A percentile compares a stretch with the other conserved stretches of the same genome.
Conservation (phyloP, 1,284 basidiomycete genomes). For the Boletus hoseneyae region DNA sequence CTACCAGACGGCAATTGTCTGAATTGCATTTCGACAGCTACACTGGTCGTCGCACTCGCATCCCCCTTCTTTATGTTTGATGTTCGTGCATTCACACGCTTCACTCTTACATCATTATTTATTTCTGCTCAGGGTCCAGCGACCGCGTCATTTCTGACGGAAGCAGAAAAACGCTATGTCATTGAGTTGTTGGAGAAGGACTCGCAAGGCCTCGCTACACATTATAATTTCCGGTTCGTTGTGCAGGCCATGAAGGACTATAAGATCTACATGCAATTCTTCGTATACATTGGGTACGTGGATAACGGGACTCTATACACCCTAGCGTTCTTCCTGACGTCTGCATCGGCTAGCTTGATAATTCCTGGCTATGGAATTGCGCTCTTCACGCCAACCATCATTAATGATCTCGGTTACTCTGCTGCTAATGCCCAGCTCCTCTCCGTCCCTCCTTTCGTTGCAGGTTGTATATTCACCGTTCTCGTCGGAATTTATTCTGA, state of each 20-base stretch:
- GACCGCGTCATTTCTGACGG: constrained; percentile 40
- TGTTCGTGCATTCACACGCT: constrained; percentile 17
- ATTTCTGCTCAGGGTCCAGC: constrained; percentile 36
- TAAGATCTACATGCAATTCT: constrained; percentile 41
- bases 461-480: constrained; percentile 39
- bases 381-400: constrained; percentile 52
- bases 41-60: constrained; percentile 35
- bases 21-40: constrained; percentile 17
- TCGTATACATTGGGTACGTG: constrained; percentile 40
- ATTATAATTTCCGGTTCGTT: constrained; percentile 34
- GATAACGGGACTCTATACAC: background rate
- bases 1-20: background rate
- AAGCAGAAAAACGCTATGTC: constrained; percentile 33
- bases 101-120: background rate
- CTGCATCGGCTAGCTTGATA: constrained; percentile 32
- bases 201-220: constrained; percentile 22
- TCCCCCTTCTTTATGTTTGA: constrained; percentile 43
- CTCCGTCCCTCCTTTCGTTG: constrained; percentile 46
- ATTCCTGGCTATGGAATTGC: constrained; percentile 55
- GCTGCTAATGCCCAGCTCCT: constrained; percentile 54
- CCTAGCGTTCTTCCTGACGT: background rate
- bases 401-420: constrained; percentile 50
- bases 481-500: constrained; percentile 41
- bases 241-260: constrained; percentile 39
- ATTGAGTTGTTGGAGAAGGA: constrained; percentile 38